These are phyloP conservation scores for Capsella bursapastoris DNA, from an alignment of 345 rosid species.

Conservation along the genomic window DNA sequence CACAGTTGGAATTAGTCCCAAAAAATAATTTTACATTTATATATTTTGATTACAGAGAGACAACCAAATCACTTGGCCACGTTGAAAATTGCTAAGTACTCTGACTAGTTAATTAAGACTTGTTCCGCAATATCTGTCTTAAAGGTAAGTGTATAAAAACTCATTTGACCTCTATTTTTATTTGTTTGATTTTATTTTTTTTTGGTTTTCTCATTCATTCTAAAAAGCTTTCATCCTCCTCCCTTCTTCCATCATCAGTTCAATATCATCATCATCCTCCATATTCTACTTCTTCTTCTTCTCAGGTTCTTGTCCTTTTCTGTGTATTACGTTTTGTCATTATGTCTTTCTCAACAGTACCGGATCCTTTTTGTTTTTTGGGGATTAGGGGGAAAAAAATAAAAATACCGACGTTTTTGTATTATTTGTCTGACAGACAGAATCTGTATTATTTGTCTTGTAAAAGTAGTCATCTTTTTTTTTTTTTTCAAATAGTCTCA, in stretches of 20 bases:
- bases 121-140: constrained; percentile 38
- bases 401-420: constrained; percentile 5
- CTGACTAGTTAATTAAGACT: constrained; percentile 18
- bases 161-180: constrained; percentile 34
- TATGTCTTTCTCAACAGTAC: constrained; percentile 16
- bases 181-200: not conserved
- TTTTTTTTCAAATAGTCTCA: constrained; percentile 26
- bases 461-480: constrained; percentile 30
- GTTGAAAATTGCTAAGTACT: constrained; percentile 34
- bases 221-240: constrained; percentile 7
- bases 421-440: constrained; percentile 37
- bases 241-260: not conserved
- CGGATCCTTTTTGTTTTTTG: not conserved
- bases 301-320: constrained; percentile 34
- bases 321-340: constrained; percentile 21
- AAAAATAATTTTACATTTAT: constrained; percentile 17
- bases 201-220: constrained; percentile 22
- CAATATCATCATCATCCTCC: not conserved
- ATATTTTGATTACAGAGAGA: constrained; percentile 31
- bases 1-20: constrained; percentile 31
- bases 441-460: constrained; percentile 41
- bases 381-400: not conserved
- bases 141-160: constrained; percentile 44
- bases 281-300: constrained; percentile 14
- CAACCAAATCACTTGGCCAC: constrained; percentile 45